Conservation (phyloP, 805 yeast genomes). For the Suhomyces kilbournensis region DNA sequence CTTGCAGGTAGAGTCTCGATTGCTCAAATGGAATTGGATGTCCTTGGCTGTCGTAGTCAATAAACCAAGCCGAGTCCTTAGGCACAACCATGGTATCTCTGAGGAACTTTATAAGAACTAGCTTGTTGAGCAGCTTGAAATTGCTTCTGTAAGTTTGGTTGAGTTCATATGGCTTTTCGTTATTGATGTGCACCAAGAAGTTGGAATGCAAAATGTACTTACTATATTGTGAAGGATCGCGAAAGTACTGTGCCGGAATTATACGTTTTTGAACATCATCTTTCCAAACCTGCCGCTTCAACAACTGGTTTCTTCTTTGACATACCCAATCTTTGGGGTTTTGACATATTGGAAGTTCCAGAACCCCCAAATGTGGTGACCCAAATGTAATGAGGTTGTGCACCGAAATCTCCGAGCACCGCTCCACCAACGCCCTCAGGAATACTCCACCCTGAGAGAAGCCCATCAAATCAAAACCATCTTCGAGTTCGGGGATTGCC, state of each 20-base stretch:
- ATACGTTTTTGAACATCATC: conserved; percentile 52
- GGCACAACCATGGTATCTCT: conserved; percentile 72
- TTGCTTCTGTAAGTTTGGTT: conserved; percentile 43
- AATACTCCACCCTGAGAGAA: conserved; percentile 85
- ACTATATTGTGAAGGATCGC: conserved; percentile 56
- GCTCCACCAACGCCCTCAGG: conserved; percentile 61
- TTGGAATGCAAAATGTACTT: conserved; percentile 53
- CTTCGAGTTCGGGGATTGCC: conserved; percentile 39
- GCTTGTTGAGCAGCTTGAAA: conserved; percentile 43
- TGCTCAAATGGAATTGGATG: conserved; percentile 42
- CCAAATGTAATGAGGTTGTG: conserved; percentile 68
- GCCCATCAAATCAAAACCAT: conserved; percentile 73
- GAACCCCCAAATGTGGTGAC: conserved; percentile 75
- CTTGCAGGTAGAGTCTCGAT: conserved; percentile 49
- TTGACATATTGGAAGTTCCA: conserved; percentile 61
- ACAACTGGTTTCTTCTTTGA: conserved; percentile 46
- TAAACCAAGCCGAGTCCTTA: conserved; percentile 66
- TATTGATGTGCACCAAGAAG: conserved; percentile 65
- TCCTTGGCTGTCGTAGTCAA: conserved; percentile 49
- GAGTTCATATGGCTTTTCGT: conserved; percentile 42
- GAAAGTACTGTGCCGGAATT: conserved; percentile 73
- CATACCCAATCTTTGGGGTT: conserved; percentile 57
- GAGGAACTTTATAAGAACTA: conserved; percentile 59
- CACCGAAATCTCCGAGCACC: conserved; percentile 44
- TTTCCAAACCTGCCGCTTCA: conserved; percentile 62